Evolutionary conservation across 495 filamentous ascomycete species (phyloP).

Genomic region (Glarea lozoyensis): DNA sequence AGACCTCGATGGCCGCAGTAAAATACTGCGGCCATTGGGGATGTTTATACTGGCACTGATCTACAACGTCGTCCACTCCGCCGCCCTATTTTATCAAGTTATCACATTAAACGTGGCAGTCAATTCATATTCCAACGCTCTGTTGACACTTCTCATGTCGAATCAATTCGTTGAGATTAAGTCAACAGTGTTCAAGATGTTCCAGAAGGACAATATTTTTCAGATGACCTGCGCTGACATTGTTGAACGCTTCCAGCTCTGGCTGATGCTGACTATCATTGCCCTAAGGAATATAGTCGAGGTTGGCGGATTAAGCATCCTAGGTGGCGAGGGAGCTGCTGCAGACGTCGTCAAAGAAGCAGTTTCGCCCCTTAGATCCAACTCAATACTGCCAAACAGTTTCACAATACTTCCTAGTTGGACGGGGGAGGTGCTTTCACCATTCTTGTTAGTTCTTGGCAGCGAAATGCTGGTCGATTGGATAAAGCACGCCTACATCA

Average conservation of each 20-base stretch:
- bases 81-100: conserved; percentile 89
- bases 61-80: conserved; percentile 82
- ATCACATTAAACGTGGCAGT: conserved; percentile 97
- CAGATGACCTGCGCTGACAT: conserved; percentile 94
- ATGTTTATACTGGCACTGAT: conserved; percentile 81
- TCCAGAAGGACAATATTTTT: conserved; percentile 95
- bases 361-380: conserved; percentile 34
- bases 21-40: conserved; percentile 81
- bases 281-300: conserved; percentile 93
- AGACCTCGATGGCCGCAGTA: conserved; percentile 79
- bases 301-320: conserved; percentile 58
- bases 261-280: conserved; percentile 94
- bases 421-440: conserved; percentile 80
- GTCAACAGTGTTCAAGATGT: conserved; percentile 91
- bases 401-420: conserved; percentile 86
- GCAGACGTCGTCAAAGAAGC: conserved; percentile 33
- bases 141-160: conserved; percentile 82
- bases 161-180: conserved; percentile 99
- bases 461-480: conserved; percentile 97
- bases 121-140: conserved; percentile 95
- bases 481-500: conserved; percentile 96
- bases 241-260: conserved; percentile 94
- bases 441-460: conserved; percentile 85
- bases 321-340: conserved; percentile 34
- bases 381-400: conserved; percentile 62